A percentile compares a stretch with the other conserved stretches of the same genome.
Conservation (phyloP, 768 basidiomycete species). For the Tubosaeta brunneosetosa region DNA sequence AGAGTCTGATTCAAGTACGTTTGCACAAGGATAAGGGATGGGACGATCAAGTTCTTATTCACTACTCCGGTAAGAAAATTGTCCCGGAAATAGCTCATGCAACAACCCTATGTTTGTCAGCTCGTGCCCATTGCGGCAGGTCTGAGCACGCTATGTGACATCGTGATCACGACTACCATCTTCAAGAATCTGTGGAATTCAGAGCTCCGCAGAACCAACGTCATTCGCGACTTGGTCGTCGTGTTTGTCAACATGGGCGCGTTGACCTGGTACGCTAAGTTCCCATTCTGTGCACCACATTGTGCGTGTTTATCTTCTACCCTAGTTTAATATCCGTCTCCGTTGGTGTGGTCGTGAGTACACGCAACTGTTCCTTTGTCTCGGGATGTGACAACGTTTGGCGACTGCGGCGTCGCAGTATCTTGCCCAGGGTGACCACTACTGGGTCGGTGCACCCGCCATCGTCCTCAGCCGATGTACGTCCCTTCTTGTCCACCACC, state of each 20-base stretch:
- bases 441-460: slow-evolving; percentile 10
- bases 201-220: slow-evolving; percentile 3
- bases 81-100: neutral
- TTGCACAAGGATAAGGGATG: neutral
- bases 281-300: no score
- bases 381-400: neutral
- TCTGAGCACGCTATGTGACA: slow-evolving; percentile 9
- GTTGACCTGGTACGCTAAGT: slow-evolving; percentile 9
- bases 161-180: slow-evolving; percentile 9
- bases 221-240: slow-evolving; percentile 6
- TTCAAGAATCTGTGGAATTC: slow-evolving; percentile 12
- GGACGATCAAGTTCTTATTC: slow-evolving; percentile 5
- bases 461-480: slow-evolving; percentile 10
- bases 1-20: neutral
- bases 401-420: slow-evolving; percentile 1
- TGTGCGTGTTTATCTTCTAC: neutral
- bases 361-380: neutral
- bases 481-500: neutral
- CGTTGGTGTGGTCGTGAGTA: slow-evolving; percentile 7
- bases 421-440: slow-evolving; percentile 1
- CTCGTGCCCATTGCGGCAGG: slow-evolving; percentile 4
- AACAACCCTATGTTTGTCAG: neutral
- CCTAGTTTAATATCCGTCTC: slow-evolving; percentile 8
- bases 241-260: slow-evolving; percentile 16
- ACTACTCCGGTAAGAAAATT: slow-evolving; percentile 4